These are phyloP conservation scores for Pseudogymnoascus sp. DNA, from an alignment of 2,329 filamentous ascomycete genomes.

Conservation along the genomic window DNA sequence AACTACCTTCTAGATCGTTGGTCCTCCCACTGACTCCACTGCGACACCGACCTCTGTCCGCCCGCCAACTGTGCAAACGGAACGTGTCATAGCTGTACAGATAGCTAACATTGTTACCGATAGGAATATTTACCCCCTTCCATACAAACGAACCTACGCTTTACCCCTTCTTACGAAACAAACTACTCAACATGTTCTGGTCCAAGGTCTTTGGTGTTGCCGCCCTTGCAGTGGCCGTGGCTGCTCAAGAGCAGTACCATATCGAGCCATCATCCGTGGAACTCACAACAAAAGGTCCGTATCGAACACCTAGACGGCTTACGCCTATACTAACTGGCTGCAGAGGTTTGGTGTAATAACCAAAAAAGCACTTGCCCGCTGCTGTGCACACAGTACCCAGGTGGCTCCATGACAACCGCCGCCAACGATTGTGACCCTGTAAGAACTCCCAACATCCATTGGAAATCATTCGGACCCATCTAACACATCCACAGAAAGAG, in stretches of 20 bases:
- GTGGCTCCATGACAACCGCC: conserved; percentile 33
- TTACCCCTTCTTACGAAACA: neutral
- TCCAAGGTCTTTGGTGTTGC: conserved; percentile 32
- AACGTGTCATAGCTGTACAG: neutral
- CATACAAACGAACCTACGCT: neutral
- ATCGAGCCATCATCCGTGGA: conserved; percentile 56
- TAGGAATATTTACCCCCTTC: neutral
- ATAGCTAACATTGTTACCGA: neutral
- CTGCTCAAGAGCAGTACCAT: conserved; percentile 47
- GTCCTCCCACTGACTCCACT: neutral
- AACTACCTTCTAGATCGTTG: neutral
- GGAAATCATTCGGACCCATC: neutral
- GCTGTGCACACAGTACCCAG: conserved; percentile 58
- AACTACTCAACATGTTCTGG: conserved; percentile 41
- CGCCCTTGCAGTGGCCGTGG: conserved; percentile 46
- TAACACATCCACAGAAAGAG: conserved; percentile 34
- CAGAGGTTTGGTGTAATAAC: conserved; percentile 56
- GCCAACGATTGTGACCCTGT: conserved; percentile 62
- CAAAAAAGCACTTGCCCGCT: conserved; percentile 58
- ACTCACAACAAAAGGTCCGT: conserved; percentile 33
- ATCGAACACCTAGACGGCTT: neutral
- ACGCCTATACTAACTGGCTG: conserved; percentile 17
- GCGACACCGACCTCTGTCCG: neutral
- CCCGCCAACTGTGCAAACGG: neutral
- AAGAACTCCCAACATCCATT: conserved; percentile 25